Base-by-base conservation (phyloP, 1,139 yeast species). In the Scheffersomyces quercinus region DNA sequence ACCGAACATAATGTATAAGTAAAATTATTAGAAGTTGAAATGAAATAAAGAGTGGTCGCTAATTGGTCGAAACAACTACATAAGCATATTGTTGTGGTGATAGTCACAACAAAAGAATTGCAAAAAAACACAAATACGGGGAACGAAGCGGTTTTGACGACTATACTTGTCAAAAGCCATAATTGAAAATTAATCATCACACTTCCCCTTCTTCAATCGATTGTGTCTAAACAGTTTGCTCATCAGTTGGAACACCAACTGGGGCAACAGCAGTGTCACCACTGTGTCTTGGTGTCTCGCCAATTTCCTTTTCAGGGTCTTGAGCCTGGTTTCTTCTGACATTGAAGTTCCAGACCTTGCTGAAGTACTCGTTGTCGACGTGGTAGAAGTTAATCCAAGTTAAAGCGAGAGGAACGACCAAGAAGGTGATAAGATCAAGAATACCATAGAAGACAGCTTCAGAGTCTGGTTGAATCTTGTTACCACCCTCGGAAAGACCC, bases 401-500 rank as follows among this genome's bases (percentile, higher is more conserved):
- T 47, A 70, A 61, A 14, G 55, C 39, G 28, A 65, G 55, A 47
- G 83, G 83, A 40, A 77, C 52, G 37, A 70, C 39, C 37, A 68
- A 70, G 55, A 77, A 78, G 40, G 67, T 64, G 38, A 75, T 53
- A 41, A 82, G 54, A 56, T 83, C 88, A 52, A 82, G 68, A 40
- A 82, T 65, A 66, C 88, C 88, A 53, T 79, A 81, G 65, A 82
- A 83, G 14, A 76, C 83, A 41, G 83, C 81, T 60, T 82, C 87
- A n/a, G 83, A 75, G 55, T 81, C 85, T 35, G 84, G 83, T 53
- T 77, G 79, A 50, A 83, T 81, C 36, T 68, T 77, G 56, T 82
- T 82, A 61, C 87, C 87, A 69, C 88, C 88, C 54, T 82, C 87
- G 51, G 77, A 66, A 45, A 82, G 67, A 59, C 81, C 87, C 87